A percentile compares a stretch with the other conserved stretches of the same genome.
Conservation (phyloP, 2,329 filamentous ascomycete species). For the Mollisiaceae sp. region DNA sequence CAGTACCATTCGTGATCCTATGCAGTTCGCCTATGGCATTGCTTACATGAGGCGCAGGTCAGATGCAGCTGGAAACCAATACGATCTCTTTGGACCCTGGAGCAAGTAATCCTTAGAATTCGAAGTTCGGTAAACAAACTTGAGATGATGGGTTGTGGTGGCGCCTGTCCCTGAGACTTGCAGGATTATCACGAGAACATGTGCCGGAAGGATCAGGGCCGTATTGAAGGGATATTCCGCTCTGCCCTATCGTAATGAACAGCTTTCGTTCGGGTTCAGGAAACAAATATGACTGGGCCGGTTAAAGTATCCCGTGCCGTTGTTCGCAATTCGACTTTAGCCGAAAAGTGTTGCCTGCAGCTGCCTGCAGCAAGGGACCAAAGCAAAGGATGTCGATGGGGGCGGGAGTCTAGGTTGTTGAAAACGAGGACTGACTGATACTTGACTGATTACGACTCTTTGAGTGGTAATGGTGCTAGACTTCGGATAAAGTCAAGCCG, state of each 20-base stretch:
- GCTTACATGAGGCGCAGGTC: neutral
- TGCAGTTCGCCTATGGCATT: neutral
- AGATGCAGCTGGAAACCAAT: neutral
- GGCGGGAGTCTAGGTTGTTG: neutral
- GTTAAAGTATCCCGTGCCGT: slow-evolving; percentile 4
- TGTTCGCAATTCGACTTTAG: neutral
- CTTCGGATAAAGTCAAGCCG: neutral
- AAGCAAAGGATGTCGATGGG: neutral
- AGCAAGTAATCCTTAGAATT: neutral
- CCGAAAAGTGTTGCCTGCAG: neutral
- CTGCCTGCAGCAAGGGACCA: neutral
- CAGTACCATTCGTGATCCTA: neutral
- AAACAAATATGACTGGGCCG: neutral
- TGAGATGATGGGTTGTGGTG: slow-evolving; percentile 9
- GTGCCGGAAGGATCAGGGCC: neutral
- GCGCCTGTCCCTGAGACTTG: neutral
- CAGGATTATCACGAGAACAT: neutral
- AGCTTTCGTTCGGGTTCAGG: neutral
- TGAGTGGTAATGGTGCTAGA: neutral
- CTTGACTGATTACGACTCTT: neutral
- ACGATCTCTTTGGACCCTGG: neutral
- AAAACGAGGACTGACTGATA: neutral
- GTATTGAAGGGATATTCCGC: neutral
- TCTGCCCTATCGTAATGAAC: neutral
- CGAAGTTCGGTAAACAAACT: slow-evolving; percentile 6